Evolutionary conservation across 495 filamentous ascomycete species (phyloP).

Genomic region (Trichocladium antarcticum): DNA sequence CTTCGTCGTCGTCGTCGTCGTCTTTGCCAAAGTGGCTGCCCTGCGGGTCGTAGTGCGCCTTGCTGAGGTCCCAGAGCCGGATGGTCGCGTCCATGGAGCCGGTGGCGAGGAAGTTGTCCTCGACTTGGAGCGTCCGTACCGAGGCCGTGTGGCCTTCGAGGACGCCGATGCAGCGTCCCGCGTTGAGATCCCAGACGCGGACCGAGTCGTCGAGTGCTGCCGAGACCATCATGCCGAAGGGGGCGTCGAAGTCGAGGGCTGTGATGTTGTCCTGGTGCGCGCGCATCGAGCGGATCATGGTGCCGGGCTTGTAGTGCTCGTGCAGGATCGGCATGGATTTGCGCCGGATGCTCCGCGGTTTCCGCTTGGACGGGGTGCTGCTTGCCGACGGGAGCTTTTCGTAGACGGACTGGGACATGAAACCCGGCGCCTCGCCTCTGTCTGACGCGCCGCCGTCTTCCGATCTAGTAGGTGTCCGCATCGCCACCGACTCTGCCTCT

Average conservation of each 20-base stretch:
- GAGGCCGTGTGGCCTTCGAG: conserved; percentile 93
- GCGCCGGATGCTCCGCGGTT: conserved; percentile 52
- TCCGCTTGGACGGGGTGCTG: conserved; percentile 41
- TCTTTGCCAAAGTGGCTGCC: conserved; percentile 56
- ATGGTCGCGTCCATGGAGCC: conserved; percentile 95
- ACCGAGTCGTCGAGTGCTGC: conserved; percentile 92
- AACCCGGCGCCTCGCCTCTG: conserved; percentile 49
- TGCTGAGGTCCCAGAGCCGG: conserved; percentile 79
- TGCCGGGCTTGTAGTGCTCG: conserved; percentile 88
- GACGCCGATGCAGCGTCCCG: conserved; percentile 77
- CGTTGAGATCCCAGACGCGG: conserved; percentile 93
- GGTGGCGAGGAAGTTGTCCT: conserved; percentile 91
- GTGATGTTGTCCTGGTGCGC: conserved; percentile 86
- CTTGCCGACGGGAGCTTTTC: conserved; percentile 67
- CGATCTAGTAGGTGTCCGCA: conserved; percentile 43
- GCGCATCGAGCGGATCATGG: conserved; percentile 73
- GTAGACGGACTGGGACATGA: conserved; percentile 98
- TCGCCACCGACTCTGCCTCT: conserved; percentile 49
- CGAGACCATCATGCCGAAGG: conserved; percentile 92
- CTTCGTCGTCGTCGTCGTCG: conserved; percentile 52
- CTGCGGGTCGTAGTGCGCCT: conserved; percentile 46
- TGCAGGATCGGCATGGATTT: conserved; percentile 92
- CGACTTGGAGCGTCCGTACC: conserved; percentile 83
- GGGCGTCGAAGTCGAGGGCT: conserved; percentile 87
- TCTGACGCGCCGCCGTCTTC: conserved; percentile 44